Evolutionary conservation across 305 asterid genomes (phyloP), one percentile per base, ranked within the genome.

Genomic region (Fraxinus baroniana): DNA sequence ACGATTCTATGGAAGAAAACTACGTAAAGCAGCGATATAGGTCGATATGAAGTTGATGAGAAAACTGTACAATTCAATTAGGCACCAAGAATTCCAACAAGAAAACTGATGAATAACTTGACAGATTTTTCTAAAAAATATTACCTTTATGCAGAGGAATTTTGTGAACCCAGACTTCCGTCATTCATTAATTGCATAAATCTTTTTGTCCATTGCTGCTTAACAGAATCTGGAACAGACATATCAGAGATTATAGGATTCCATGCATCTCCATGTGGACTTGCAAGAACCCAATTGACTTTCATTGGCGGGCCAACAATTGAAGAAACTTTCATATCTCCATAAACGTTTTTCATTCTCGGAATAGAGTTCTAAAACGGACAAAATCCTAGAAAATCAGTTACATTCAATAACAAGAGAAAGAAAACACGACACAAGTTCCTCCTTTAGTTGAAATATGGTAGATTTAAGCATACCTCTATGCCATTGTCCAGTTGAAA

Each of bases 201-300:
- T 84, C 91, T 87, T 81, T 91, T 78, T 17, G 62, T 80, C 98
- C 98, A 93, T 84, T 93, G 90, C 85, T 92, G 86, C 90, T 91
- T 91, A 46, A 92, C 91, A 36, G 91, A 80, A 64, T 89, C 94
- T 2, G 97, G 91, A 84, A 92, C 81, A 79, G 74, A 78, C 5
- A 84, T 77, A 46, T 89, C 94, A 0, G 86, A 78, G 60, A 95
- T 85, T 86, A 87, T 90, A 57, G 98, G 89, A 80, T 88, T 91
- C 98, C 97, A 95, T 4, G 70, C 79, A 60, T 91, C 93, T 78
- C 94, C 98, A 80, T 68, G 84, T 33, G 93, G 74, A 87, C 89
- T 93, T 82, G 88, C 89, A 46, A 94, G 88, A 81, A 93, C 93
- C 97, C 98, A 95, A 70, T 88, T 91, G 46, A 93, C 93, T 88